These are phyloP conservation scores for Aureobasidium leucospermi DNA, from an alignment of 2,329 filamentous ascomycete genomes.

Conservation along the genomic window DNA sequence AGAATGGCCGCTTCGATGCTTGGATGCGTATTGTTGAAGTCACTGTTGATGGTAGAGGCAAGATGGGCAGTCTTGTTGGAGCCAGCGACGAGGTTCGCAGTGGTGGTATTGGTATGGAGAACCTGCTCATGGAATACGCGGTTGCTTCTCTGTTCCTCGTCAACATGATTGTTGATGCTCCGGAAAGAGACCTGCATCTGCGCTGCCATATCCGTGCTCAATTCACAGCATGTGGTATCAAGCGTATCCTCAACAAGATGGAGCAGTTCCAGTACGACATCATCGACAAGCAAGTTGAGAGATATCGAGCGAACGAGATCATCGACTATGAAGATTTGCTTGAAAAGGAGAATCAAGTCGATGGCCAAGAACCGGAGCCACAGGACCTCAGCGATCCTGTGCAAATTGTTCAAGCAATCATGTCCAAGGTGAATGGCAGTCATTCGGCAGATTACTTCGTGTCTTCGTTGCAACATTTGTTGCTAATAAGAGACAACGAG, in stretches of 20 bases:
- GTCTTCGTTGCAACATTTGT: slow-evolving; percentile 87
- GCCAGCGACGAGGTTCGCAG: slow-evolving; percentile 94
- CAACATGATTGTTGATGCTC: slow-evolving; percentile 93
- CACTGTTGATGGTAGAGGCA: slow-evolving; percentile 90
- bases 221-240: slow-evolving; percentile 92
- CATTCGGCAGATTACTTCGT: slow-evolving; percentile 92
- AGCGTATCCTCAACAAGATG: slow-evolving; percentile 92
- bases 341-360: slow-evolving; percentile 82
- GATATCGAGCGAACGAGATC: slow-evolving; percentile 85
- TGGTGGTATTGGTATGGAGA: slow-evolving; percentile 97
- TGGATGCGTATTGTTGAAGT: slow-evolving; percentile 99
- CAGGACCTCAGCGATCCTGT: slow-evolving; percentile 88
- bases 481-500: slow-evolving; percentile 86
- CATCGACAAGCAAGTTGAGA: slow-evolving; percentile 96
- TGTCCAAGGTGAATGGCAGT: slow-evolving; percentile 72
- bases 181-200: slow-evolving; percentile 80
- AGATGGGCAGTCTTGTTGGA: slow-evolving; percentile 96
- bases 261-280: slow-evolving; percentile 96
- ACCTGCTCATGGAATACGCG: slow-evolving; percentile 97
- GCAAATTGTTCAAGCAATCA: slow-evolving; percentile 92
- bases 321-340: slow-evolving; percentile 98
- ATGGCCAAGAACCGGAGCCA: slow-evolving; percentile 74
- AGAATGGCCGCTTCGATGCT: slow-evolving; percentile 92
- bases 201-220: slow-evolving; percentile 92
- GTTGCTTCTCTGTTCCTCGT: slow-evolving; percentile 89